Conservation (phyloP, 176 grass and related monocot species). For the Neostapfia colusana region DNA sequence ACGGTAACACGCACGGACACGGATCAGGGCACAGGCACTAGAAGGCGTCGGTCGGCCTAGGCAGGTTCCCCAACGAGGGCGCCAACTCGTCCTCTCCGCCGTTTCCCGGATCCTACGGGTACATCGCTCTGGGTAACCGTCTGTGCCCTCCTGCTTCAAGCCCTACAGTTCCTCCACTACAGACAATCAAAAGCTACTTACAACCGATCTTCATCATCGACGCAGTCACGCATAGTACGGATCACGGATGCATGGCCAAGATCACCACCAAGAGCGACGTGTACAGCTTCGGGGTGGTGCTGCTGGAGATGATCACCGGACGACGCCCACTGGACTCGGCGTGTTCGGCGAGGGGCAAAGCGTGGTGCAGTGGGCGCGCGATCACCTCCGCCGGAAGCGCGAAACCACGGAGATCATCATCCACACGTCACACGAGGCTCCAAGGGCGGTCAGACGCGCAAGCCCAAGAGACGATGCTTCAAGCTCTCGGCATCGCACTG, state of each 20-base stretch:
- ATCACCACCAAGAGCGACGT: slow-evolving; percentile 97
- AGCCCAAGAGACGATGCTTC: slow-evolving; percentile 83
- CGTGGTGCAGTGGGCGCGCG: slow-evolving; percentile 81
- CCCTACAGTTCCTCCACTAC: no score
- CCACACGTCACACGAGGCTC: slow-evolving; percentile 46
- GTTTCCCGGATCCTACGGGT: no score
- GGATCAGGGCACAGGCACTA: no score
- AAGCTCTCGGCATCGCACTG: slow-evolving; percentile 78
- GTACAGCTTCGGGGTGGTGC: slow-evolving; percentile 88
- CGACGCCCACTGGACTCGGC: slow-evolving; percentile 43
- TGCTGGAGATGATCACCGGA: slow-evolving; percentile 76
- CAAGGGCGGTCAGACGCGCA: slow-evolving; percentile 60
- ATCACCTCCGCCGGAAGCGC: slow-evolving; percentile 55
- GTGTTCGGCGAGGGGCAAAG: slow-evolving; percentile 69
- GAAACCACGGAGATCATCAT: slow-evolving; percentile 65
- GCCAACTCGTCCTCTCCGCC: no score
- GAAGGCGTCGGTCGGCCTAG: no score
- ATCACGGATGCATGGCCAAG: slow-evolving; percentile 83
- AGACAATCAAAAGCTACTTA: neutral
- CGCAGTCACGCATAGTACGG: no score
- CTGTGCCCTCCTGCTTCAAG: no score
- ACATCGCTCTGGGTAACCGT: no score
- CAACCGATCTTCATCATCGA: neutral
- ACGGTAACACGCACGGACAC: no score
- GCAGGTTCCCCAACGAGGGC: no score